A percentile compares a stretch with the other conserved stretches of the same genome.
Conservation (phyloP, 257 asterid species). For the Solanum virginianum region DNA sequence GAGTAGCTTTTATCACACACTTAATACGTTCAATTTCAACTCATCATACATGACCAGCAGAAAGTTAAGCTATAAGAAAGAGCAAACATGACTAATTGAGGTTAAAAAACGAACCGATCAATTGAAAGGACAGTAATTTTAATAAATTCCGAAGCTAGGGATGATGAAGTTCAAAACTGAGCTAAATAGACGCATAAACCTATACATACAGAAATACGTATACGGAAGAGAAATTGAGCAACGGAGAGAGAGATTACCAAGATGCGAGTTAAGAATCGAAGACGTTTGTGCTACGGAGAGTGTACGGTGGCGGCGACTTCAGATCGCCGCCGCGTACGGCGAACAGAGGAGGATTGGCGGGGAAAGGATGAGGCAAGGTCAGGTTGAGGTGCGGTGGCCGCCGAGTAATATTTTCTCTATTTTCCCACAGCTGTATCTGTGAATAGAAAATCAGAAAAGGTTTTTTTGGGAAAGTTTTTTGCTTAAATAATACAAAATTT, state of each 20-base stretch:
- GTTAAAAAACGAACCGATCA: not conserved
- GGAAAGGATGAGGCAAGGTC: not conserved
- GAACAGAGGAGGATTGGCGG: not conserved
- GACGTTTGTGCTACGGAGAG: not conserved
- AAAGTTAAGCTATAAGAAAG: not conserved
- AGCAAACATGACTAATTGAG: not conserved
- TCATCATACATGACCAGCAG: not conserved
- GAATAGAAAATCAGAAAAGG: not conserved
- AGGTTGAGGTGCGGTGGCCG: not conserved
- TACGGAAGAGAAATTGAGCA: not conserved
- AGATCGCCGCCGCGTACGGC: conserved; percentile 4
- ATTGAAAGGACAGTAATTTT: not conserved
- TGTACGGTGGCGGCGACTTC: conserved; percentile 14
- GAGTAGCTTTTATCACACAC: not conserved
- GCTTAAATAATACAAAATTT: not conserved
- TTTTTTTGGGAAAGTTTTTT: not conserved
- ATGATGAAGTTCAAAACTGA: not conserved
- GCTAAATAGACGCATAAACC: not conserved
- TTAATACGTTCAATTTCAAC: not conserved
- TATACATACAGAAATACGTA: not conserved
- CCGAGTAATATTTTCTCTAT: not conserved
- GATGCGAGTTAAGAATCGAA: not conserved
- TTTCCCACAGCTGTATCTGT: not conserved
- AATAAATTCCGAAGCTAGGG: not conserved
- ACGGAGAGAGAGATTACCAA: not conserved